Base-by-base conservation (phyloP, 306 rosid genomes). In the Begonia peltatifolia region DNA sequence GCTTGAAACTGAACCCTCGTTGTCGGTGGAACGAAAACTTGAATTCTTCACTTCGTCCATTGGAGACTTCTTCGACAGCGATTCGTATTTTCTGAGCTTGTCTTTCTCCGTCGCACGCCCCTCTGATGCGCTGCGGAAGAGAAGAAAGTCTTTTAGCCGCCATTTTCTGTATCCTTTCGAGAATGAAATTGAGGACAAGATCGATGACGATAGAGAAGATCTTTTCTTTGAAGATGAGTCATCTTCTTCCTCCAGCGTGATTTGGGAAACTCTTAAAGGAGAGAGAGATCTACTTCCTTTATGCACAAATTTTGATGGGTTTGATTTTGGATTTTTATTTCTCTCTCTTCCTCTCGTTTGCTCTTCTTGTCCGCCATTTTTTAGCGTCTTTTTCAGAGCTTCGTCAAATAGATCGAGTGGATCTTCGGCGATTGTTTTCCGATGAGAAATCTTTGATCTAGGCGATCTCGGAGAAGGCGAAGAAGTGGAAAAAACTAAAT, bases 71-170 rank as follows among this genome's bases (percentile, higher is more conserved):
- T 76, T 86, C 3, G 82, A 58, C 77, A 77, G 22, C 13, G 59
- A 55, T 0, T 69, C 16, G 50, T 75, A 86, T 49, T 75, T 81
- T 42, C 73, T 71, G 25, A 74, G n/a, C 0, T 76, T 73, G 46
- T 83, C 93, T 60, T 67, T 82, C 2, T 77, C 76, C 3, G 84
- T 56, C 2, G 77, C 84, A 9, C 97, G 51, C 10, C 97, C 97
- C 55, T 89, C 95, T 5, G 97, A 89, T 0, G 94, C 93, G 55
- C 95, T 84, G 15, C 97, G 84, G 46, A 89, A 89, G 51, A 89
- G 48, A 18, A 82, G 65, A 12, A 89, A 59, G 52, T 89, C 95
- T 54, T 64, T 85, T 12, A 89, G 30, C 51, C 76, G 80, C 97
- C 95, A 89, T 46, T 81, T 84, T 56, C 77, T 48, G 53, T 71